phyloP scores from a whole-genome alignment of 108 stramenopile genomes.

The Parmales sp. region DNA sequence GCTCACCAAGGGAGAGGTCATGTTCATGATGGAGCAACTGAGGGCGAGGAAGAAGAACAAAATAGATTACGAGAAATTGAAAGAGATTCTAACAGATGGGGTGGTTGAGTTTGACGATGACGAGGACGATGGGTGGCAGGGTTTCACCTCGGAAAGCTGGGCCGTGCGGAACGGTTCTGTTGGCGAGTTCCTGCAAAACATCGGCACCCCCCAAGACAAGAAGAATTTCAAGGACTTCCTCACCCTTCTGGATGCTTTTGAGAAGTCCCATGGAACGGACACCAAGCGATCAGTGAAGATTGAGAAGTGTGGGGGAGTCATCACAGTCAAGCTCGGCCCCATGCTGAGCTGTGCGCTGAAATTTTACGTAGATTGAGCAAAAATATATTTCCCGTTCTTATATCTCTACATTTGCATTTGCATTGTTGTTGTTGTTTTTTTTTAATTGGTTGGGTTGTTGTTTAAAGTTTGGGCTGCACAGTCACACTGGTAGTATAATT shows the following conservation, averaged over 20 bases:
- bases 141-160: not conserved
- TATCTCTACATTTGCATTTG: too few relatives aligned
- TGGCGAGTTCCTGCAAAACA: conserved; percentile 7
- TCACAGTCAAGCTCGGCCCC: not conserved
- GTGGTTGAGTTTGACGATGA: conserved; percentile 1
- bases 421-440: too few relatives aligned
- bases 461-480: too few relatives aligned
- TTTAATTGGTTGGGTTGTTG: too few relatives aligned
- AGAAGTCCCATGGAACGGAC: not conserved
- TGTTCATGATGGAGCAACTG: not conserved
- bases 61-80: conserved; percentile 1
- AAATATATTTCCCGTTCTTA: too few relatives aligned
- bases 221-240: conserved; percentile 8
- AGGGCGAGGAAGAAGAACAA: conserved; percentile 2
- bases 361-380: not conserved
- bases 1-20: not conserved
- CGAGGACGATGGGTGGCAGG: conserved; percentile 2
- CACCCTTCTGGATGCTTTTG: not conserved
- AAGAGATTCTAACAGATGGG: not conserved
- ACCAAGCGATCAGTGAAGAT: not conserved
- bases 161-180: not conserved
- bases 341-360: conserved; percentile 1
- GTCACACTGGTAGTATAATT: too few relatives aligned
- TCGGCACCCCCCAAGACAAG: conserved; percentile 4
- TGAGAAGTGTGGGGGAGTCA: not conserved